Evolutionary conservation across 495 filamentous ascomycete genomes (phyloP).

Genomic region (Tuber calosporum): DNA sequence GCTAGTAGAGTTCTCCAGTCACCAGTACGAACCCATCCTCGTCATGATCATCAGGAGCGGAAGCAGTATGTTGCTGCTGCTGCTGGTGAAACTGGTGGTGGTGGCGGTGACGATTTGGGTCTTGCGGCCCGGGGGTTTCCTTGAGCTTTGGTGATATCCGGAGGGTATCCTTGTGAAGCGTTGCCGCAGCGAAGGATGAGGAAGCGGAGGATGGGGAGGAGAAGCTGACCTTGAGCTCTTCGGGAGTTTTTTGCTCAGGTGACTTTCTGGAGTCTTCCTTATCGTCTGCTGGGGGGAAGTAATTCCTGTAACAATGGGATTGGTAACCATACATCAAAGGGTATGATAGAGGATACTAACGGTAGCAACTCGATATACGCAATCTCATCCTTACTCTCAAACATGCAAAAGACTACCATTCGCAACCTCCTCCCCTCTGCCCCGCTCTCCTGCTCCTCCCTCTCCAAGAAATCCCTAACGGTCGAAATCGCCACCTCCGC

Average conservation of each 20-base stretch:
- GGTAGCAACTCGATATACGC: constrained; percentile 65
- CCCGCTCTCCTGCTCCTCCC: constrained; percentile 31
- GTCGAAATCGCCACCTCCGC: constrained; percentile 60
- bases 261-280: not conserved
- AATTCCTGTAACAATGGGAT: constrained; percentile 9
- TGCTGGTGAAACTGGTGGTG: not conserved
- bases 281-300: constrained; percentile 13
- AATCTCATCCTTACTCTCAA: constrained; percentile 64
- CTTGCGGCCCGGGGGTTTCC: not conserved
- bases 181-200: not conserved
- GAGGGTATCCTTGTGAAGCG: not conserved
- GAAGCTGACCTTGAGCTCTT: not conserved
- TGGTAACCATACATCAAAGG: constrained; percentile 4
- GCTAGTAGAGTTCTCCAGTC: not conserved
- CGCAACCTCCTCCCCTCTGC: constrained; percentile 53
- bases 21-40: not conserved
- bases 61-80: not conserved
- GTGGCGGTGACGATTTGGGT: not conserved
- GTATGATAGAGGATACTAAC: constrained; percentile 50
- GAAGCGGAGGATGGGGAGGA: not conserved
- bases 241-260: not conserved
- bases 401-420: constrained; percentile 73
- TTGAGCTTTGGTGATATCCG: not conserved
- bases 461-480: constrained; percentile 63
- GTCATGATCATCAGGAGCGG: not conserved